phyloP scores from a whole-genome alignment of 2,329 filamentous ascomycete genomes.

The Nemania bipapillata region DNA sequence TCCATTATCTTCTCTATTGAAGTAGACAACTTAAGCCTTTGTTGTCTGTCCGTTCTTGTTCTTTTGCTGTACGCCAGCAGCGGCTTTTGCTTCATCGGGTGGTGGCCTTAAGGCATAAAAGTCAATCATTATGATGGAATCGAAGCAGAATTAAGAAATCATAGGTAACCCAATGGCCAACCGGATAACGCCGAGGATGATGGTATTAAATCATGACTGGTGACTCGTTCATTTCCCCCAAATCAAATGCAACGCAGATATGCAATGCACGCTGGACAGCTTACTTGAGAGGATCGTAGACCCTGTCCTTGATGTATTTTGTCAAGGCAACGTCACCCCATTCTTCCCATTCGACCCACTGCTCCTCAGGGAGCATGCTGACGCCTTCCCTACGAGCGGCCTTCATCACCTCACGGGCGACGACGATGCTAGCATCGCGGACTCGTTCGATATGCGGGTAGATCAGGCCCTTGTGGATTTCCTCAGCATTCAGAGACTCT shows the following conservation, averaged over 20 bases:
- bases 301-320: slow-evolving; percentile 67
- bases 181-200: slow-evolving; percentile 45
- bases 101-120: slow-evolving; percentile 40
- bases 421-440: slow-evolving; percentile 84
- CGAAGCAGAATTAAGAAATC: slow-evolving; percentile 34
- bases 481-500: slow-evolving; percentile 79
- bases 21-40: slow-evolving; percentile 27
- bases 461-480: slow-evolving; percentile 83
- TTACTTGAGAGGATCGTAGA: slow-evolving; percentile 66
- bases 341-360: slow-evolving; percentile 78
- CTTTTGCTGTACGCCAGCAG: slow-evolving; percentile 33
- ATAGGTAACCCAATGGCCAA: slow-evolving; percentile 30
- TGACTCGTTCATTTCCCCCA: slow-evolving; percentile 24
- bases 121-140: slow-evolving; percentile 42
- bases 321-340: slow-evolving; percentile 73
- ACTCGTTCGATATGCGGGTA: slow-evolving; percentile 94
- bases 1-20: slow-evolving; percentile 28
- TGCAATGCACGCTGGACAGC: slow-evolving; percentile 34
- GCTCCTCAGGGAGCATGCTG: slow-evolving; percentile 72
- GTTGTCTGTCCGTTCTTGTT: slow-evolving; percentile 20
- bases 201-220: slow-evolving; percentile 37
- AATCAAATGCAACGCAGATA: slow-evolving; percentile 37
- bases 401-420: slow-evolving; percentile 93
- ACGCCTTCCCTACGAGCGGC: slow-evolving; percentile 85
- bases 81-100: slow-evolving; percentile 39